Base-by-base conservation (phyloP, 345 rosid genomes). In the Salix koriyanagi region DNA sequence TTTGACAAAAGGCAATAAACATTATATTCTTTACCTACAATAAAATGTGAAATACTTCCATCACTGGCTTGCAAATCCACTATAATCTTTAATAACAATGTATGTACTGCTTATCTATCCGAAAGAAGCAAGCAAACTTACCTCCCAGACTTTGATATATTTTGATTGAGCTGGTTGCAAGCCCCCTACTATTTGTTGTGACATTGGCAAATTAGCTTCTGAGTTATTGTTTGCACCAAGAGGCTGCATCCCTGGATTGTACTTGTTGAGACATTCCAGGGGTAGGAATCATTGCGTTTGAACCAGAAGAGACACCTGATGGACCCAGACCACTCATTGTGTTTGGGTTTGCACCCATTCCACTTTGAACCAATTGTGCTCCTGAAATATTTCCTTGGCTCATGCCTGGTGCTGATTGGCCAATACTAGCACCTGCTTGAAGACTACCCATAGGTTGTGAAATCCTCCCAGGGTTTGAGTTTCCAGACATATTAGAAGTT, bases 121-220 rank as follows among this genome's bases (percentile, higher is more conserved):
- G 14, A n/a, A 23, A n/a, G 15, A 30, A 2, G 25, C 2, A 67
- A 46, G n/a, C 69, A 77, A 28, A 77, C 87, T 84, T 87, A 91
- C 99, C 97, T 96, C 98, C 99, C 98, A 96, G 76, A 96, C 92
- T 87, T 87, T 96, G 14, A 93, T 86, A 81, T 96, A 93, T 90
- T 93, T 93, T 75, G 95, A 86, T 75, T 92, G 95, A 42, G 91
- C 77, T 76, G 90, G 50, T 80, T 90, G 98, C 88, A 90, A 32
- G 77, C 92, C 84, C 73, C 87, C 87, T 46, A 97, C 77, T 21
- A 94, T 81, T 79, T 85, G 95, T 79, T 93, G 98, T 44, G 97
- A 81, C 86, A 93, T 74, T 26, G 89, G 84, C 88, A 90, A 86
- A 84, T 82, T 92, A 70, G 88, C 84, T 61, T 89, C 92, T 78